Evolutionary conservation across 371 early-diverging fungal genomes (phyloP), one percentile per base, ranked within the genome.

Genomic region (Mucor velutinosus): DNA sequence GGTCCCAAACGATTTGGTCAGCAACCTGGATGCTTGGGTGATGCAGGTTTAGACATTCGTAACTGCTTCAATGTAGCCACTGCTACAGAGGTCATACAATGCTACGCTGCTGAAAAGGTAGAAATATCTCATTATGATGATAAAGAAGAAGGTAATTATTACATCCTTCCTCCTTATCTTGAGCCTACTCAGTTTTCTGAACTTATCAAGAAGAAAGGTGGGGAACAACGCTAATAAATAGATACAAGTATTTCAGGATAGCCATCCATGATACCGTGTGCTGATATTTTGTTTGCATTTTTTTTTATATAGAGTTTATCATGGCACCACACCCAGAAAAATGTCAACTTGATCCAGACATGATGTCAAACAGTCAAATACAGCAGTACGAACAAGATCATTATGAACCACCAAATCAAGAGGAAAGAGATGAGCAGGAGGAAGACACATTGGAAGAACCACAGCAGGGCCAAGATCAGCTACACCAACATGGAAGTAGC

Each of bases 31-130:
- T 64, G 70, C 41, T 61, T 74, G 33, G 72, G 75, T 2, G 66
- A 77, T 45, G 77, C 75, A 21, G 75, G 75, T 27, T 27, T 74
- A 27, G 77, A 74, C 63, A 77, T 77, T 32, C 64, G 72, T 23
- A 69, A 69, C 7, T 66, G 69, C 30, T 72, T 76, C 8, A 72
- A 76, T 56, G 70, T 70, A 3, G 62, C 76, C 27, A 72, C 76
- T 0, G 73, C 76, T 3, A 45, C 63, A 10, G 76, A 76, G 29
- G 76, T 64, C 14, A 70, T 67, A 43, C 62, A 72, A 65, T 62
- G 70, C 5, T 76, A 57, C 59, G 51, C 66, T 12, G 66, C 66
- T 8, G 65, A 65, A 33, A 65, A 65, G 58, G 65, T 65, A 12
- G 65, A 58, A 49, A 58, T 65, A 56, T n/a, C 64, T 27, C 7